A percentile compares a stretch with the other conserved stretches of the same genome.
These are phyloP conservation scores for Quercus suber DNA, from an alignment of 306 rosid genomes.

Conservation along the genomic window DNA sequence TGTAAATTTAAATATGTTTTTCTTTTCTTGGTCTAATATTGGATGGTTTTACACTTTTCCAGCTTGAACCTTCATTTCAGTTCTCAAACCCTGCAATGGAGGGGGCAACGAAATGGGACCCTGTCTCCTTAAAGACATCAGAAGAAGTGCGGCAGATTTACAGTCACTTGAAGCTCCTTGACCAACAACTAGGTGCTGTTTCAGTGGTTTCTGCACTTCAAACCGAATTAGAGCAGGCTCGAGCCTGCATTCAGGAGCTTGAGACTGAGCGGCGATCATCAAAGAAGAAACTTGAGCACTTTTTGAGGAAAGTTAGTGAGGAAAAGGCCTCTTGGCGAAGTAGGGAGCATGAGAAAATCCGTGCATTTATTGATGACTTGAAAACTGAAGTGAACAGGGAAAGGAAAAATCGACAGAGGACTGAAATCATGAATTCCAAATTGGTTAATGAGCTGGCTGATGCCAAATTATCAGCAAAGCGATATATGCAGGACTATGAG, in stretches of 20 bases:
- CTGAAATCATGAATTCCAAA: slow-evolving; percentile 76
- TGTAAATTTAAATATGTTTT: not conserved
- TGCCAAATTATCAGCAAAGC: slow-evolving; percentile 66
- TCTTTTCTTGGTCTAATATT: not conserved
- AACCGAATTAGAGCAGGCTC: slow-evolving; percentile 79
- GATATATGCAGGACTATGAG: slow-evolving; percentile 75
- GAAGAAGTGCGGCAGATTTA: slow-evolving; percentile 58
- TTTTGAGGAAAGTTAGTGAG: slow-evolving; percentile 73
- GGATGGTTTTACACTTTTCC: slow-evolving; percentile 9
- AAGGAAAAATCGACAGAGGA: slow-evolving; percentile 76
- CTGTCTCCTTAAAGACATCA: slow-evolving; percentile 53
- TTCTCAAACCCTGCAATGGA: slow-evolving; percentile 72
- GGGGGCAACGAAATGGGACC: slow-evolving; percentile 94
- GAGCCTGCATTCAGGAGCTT: slow-evolving; percentile 66
- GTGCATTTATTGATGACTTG: slow-evolving; percentile 66
- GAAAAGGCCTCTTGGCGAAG: slow-evolving; percentile 78
- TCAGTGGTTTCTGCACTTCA: slow-evolving; percentile 75
- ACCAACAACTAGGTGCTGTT: slow-evolving; percentile 61
- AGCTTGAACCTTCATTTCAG: slow-evolving; percentile 57
- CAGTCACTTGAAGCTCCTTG: slow-evolving; percentile 59
- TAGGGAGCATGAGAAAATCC: slow-evolving; percentile 92
- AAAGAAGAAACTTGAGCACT: slow-evolving; percentile 79
- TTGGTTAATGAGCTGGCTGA: slow-evolving; percentile 86
- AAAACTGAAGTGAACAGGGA: slow-evolving; percentile 70
- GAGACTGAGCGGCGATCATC: slow-evolving; percentile 75